Percentiles rank a stretch among this genome's conserved stretches.
Conservation (phyloP, 805 yeast genomes). For the Cyberlindnera mississippiensis region DNA sequence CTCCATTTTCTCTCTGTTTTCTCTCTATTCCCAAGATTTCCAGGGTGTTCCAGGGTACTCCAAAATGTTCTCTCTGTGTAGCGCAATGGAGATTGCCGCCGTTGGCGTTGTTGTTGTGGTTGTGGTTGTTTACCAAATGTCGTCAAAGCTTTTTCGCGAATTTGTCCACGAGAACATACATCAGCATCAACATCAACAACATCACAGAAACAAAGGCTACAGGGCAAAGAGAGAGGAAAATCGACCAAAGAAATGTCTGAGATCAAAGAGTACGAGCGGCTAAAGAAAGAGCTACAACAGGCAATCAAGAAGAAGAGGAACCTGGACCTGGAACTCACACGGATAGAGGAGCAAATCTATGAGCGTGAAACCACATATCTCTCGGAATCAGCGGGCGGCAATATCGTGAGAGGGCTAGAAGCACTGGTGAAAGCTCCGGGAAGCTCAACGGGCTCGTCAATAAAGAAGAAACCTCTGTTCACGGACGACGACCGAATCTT, state of each 20-base stretch:
- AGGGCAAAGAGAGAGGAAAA: background rate
- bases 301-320: constrained; percentile 57
- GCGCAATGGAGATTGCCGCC: too few species aligned
- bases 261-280: constrained; percentile 53
- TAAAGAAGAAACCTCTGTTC: constrained; percentile 42
- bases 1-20: constrained; percentile 6
- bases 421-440: constrained; percentile 52
- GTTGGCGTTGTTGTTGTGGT: background rate
- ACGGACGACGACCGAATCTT: constrained; percentile 79
- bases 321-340: constrained; percentile 59
- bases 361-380: constrained; percentile 76
- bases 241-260: constrained; percentile 8
- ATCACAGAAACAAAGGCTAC: too few species aligned
- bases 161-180: background rate
- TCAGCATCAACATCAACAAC: too few species aligned
- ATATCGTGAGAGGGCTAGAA: constrained; percentile 89
- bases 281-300: constrained; percentile 63
- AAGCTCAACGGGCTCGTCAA: constrained; percentile 5
- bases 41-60: too few species aligned
- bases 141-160: too few species aligned
- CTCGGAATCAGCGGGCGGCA: constrained; percentile 65
- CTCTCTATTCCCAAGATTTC: too few species aligned
- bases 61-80: too few species aligned
- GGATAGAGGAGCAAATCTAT: constrained; percentile 73
- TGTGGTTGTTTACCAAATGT: too few species aligned